Evolutionary conservation across 1,139 yeast species (phyloP), one percentile per base, ranked within the genome.

Genomic region (Meyerozyma sp.): DNA sequence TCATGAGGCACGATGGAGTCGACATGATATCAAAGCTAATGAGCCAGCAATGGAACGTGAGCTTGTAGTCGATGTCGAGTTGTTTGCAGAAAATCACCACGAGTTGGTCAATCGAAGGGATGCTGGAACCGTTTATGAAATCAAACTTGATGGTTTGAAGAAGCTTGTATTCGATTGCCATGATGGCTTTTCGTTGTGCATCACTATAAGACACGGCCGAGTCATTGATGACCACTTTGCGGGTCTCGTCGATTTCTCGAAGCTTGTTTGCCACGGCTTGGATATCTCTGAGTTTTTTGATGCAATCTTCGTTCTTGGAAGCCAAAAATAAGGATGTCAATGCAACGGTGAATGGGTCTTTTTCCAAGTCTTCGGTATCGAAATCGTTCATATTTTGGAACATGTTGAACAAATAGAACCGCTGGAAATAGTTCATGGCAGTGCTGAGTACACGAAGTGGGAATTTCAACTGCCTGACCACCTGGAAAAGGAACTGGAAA

Each of bases 251-350:
- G 13, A 56, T 48, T 43, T 70, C 75, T 45, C 75, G 57, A 34
- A 71, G 47, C 49, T 66, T 69, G 50, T 71, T 71, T n/a, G 71
- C 70, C 10, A 67, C 68, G 2, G 55, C 44, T 40, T 84, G 75
- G 10, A 79, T 69, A 42, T 87, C 93, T 46, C 81, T 71, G 14
- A 85, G 65, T 55, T 87, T 85, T 62, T 91, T 91, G 35, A 91
- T 83, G 36, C 95, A 90, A 58, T 91, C 98, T 57, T 89, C 96
- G 53, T 83, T 81, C 61, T 93, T 91, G 38, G 85, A 73, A 3
- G 97, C 88, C 30, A 90, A 73, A 48, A 89, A 79, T n/a, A 93
- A 58, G 46, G 94, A 79, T 5, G 95, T 78, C 5, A 85, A 64
- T 0, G 88, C 90, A 20, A 85, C 77, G 37, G 83, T 83, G 53